Evolutionary conservation across 1,139 yeast species (phyloP).

Genomic region (Geotrichum macrosporum): DNA sequence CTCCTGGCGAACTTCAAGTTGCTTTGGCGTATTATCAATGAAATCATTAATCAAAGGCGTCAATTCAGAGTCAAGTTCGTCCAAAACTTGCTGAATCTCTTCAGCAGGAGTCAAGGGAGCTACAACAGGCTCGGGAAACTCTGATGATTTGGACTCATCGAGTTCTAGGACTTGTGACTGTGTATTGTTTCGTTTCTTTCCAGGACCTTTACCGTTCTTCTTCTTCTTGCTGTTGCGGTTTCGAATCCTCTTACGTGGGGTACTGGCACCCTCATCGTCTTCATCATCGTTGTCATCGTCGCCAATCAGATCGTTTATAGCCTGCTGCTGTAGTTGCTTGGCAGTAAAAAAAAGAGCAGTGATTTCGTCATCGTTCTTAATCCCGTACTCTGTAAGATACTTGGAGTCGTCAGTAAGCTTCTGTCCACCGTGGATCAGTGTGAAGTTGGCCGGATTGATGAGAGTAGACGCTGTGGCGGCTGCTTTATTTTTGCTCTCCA

Average conservation of each 20-base stretch:
- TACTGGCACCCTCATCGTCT: constrained; percentile 8
- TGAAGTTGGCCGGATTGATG: constrained; percentile 29
- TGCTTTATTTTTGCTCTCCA: constrained; percentile 6
- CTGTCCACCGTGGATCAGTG: constrained; percentile 35
- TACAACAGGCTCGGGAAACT: not conserved
- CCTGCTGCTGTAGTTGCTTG: constrained; percentile 17
- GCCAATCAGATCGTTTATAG: too few species aligned
- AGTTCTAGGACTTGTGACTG: too few species aligned
- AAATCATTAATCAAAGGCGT: constrained; percentile 35
- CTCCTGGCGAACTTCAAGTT: constrained; percentile 31
- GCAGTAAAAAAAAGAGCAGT: constrained; percentile 29
- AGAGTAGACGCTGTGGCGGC: constrained; percentile 5
- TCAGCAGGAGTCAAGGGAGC: constrained; percentile 24
- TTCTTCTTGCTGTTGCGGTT: not conserved
- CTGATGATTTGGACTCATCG: too few species aligned
- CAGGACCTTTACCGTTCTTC: not conserved
- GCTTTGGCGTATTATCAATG: constrained; percentile 32
- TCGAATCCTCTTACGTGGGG: not conserved
- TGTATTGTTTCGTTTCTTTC: not conserved
- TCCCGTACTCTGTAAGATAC: constrained; percentile 33
- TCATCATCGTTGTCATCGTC: too few species aligned
- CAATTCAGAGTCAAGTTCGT: constrained; percentile 31
- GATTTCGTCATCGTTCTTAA: constrained; percentile 34
- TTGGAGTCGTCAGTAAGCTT: constrained; percentile 35
- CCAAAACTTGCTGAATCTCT: constrained; percentile 33